Evolutionary conservation across 2,329 filamentous ascomycete species (phyloP).

Genomic region (Cercospora beticola): DNA sequence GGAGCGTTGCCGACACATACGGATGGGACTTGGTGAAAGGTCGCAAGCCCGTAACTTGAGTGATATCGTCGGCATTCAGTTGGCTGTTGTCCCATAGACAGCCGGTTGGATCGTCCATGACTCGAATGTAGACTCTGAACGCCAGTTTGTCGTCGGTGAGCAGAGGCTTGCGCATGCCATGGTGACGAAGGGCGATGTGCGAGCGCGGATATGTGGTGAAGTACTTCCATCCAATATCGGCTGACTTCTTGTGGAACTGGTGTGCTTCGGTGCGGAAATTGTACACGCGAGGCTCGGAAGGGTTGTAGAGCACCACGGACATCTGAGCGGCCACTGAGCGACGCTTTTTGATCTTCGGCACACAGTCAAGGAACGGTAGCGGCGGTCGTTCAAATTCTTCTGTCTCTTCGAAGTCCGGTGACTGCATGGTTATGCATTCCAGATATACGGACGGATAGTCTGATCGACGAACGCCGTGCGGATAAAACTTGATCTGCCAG

Average conservation of each 20-base stretch:
- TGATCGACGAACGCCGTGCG: slow-evolving; percentile 56
- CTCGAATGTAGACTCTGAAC: slow-evolving; percentile 61
- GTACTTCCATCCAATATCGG: slow-evolving; percentile 65
- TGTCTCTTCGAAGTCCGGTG: slow-evolving; percentile 24
- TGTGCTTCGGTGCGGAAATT: slow-evolving; percentile 58
- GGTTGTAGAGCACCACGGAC: slow-evolving; percentile 63
- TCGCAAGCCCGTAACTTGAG: slow-evolving; percentile 58
- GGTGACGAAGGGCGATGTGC: slow-evolving; percentile 58
- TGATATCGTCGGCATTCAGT: slow-evolving; percentile 36
- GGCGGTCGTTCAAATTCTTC: slow-evolving; percentile 33
- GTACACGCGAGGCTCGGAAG: slow-evolving; percentile 59
- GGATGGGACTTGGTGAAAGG: slow-evolving; percentile 40
- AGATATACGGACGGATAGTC: slow-evolving; percentile 61
- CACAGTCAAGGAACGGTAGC: slow-evolving; percentile 32
- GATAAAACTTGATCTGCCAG: slow-evolving; percentile 67
- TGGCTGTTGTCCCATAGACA: slow-evolving; percentile 59
- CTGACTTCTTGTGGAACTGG: slow-evolving; percentile 58
- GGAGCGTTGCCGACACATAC: slow-evolving; percentile 55
- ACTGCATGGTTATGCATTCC: slow-evolving; percentile 56
- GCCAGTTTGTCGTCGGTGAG: slow-evolving; percentile 61
- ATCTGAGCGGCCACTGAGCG: slow-evolving; percentile 58
- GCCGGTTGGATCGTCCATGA: slow-evolving; percentile 60
- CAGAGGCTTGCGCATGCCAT: slow-evolving; percentile 58
- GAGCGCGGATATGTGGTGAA: slow-evolving; percentile 58
- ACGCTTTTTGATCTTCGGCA: slow-evolving; percentile 39